Base-by-base conservation (phyloP, 2,329 filamentous ascomycete genomes). In the Epichloe amarillans region DNA sequence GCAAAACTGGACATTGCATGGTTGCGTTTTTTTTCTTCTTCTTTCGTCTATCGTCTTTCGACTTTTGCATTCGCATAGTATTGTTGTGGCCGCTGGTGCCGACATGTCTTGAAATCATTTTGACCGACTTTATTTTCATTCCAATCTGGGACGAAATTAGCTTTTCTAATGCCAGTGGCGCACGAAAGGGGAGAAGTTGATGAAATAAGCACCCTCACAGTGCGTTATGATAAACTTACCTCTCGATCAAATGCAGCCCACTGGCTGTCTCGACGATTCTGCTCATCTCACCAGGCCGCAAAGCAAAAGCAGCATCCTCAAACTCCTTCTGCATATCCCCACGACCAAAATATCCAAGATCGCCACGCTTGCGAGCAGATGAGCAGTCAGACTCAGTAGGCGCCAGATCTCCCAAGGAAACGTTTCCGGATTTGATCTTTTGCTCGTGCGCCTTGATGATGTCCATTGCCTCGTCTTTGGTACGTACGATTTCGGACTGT, bases 241-340 rank as follows among this genome's bases (percentile, higher is more conserved):
- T 84, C 72, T 97, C 86, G 69, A 98, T 98, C 69, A 98, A 74
- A 72, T 98, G 93, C 62, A 97, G 74, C 1, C 93, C 93, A 49
- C 90, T 96, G 47, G 89, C 90, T 39, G 93, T 96, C 69, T 95
- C 86, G 12, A 97, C 85, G 38, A 96, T 76, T 45, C 78, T 75
- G 69, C 90, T 96, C 62, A 97, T 82, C 69, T 96, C 80, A 36
- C 89, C 90, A 2, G 84, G 83, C 67, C 90, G 79, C 50, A 98
- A 75, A n/a, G 79, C 83, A 70, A 98, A 98, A 1, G 93, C 86
- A 4, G 90, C 90, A 51, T 96, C 88, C 71, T 98, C 93, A 63
- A 98, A 98, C 70, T 96, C 91, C 73, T 90, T 91, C 67, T 98
- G 93, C 93, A 98, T 98, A 62, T 97, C 91, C 30, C 89, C 88